phyloP scores from a whole-genome alignment of 176 grass and related monocot genomes.

The Juncus inflexus region DNA sequence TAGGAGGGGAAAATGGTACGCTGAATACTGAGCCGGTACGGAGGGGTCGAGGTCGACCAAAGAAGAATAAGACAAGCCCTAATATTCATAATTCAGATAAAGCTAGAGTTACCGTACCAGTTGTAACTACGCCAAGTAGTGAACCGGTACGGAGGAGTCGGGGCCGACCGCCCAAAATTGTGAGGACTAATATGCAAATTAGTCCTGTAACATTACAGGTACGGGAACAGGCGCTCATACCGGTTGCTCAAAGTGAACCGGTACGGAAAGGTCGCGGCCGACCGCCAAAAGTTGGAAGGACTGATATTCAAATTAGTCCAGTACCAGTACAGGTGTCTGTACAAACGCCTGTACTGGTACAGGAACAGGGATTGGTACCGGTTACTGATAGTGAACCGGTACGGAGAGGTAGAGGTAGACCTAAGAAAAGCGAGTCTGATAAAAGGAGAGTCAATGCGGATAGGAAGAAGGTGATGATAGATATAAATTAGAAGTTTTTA shows the following conservation, averaged over 20 bases:
- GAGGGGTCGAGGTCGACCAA: constrained; percentile 18
- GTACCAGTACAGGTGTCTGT: neutral
- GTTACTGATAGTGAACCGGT: neutral
- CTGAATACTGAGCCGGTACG: neutral
- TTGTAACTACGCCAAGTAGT: constrained; percentile 12
- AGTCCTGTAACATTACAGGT: too few species aligned
- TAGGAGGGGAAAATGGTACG: neutral
- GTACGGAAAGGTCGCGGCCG: constrained; percentile 24
- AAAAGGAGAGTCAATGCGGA: constrained; percentile 20
- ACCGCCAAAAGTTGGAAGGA: constrained; percentile 21
- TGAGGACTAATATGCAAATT: neutral
- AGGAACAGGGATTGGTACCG: neutral
- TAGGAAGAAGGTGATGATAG: constrained; percentile 17
- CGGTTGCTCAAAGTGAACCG: neutral
- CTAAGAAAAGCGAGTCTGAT: constrained; percentile 17
- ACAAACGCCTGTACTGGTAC: neutral
- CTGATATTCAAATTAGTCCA: neutral
- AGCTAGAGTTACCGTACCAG: neutral
- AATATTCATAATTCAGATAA: too few species aligned
- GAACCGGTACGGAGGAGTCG: constrained; percentile 17
- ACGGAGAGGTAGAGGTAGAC: constrained; percentile 25
- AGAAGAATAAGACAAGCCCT: constrained; percentile 5
- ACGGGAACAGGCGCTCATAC: neutral
- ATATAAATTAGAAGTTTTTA: constrained; percentile 15
- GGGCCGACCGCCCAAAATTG: constrained; percentile 25